Base-by-base conservation (phyloP, 2,329 filamentous ascomycete genomes). In the Hymenoscyphus albidus region DNA sequence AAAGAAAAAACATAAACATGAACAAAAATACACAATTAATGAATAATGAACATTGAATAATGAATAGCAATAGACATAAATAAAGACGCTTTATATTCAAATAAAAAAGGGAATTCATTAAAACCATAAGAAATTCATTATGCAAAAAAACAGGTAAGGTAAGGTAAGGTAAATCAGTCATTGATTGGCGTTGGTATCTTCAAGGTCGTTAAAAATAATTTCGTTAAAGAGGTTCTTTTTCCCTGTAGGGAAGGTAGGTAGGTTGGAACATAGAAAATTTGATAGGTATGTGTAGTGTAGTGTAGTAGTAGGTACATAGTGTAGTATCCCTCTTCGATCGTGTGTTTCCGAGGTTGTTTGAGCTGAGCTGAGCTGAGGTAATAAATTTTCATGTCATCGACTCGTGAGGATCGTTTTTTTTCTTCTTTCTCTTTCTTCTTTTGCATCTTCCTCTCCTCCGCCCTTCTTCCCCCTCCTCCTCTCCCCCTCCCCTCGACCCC, bases 161-260 rank as follows among this genome's bases (percentile, higher is more conserved):
- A 27, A 27, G 27, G 27, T 27, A 27, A 27, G 27, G 27, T 27
- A 27, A 27, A 27, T 27, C 27, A 27, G 27, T 27, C 27, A 27
- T 27, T 27, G 27, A 27, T 27, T 9, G 44, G 40, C 59, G 38
- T 55, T 64, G 62, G 58, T 60, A 60, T 61, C 58, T 64, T 64
- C 42, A 64, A 61, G 57, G 51, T 64, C 62, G 59, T 64, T 10
- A n/a, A 48, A 64, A 51, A 39, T 63, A 57, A 57, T 63, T 44
- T 56, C 59, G 18, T 57, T 32, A 55, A 39, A 42, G 48, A 42
- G 5, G 18, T 10, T 51, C 44, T n/a, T 12, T 51, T 51, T 51
- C 44, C n/a, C 4, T 12, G 44, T n/a, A 51, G n/a, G 44, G 9
- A 51, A 44, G 22, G n/a, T 27, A 27, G 32, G 32, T 35, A 35